Conservation (phyloP, 306 rosid genomes). For the Cucurbita moschata region DNA sequence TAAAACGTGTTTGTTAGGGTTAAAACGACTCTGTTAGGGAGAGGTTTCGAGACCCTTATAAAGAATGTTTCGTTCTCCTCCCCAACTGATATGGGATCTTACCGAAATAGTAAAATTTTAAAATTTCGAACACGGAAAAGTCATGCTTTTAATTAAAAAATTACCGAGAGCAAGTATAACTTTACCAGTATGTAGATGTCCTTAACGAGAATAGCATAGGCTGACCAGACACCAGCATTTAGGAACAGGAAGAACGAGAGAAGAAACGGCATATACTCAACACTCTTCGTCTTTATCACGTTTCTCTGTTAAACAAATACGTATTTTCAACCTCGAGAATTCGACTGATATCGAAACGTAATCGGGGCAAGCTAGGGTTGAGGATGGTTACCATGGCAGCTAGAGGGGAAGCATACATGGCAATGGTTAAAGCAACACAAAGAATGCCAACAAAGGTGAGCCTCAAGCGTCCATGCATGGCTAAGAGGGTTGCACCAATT, state of each 20-base stretch:
- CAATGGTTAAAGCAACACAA: slow-evolving; percentile 22
- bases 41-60: too few relatives aligned
- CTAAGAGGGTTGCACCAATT: slow-evolving; percentile 24
- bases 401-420: slow-evolving; percentile 40
- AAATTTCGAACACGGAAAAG: too few relatives aligned
- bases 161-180: neutral
- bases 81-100: too few relatives aligned
- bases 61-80: too few relatives aligned
- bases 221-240: slow-evolving; percentile 33
- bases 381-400: slow-evolving; percentile 20
- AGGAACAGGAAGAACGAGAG: slow-evolving; percentile 27
- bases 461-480: slow-evolving; percentile 17
- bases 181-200: slow-evolving; percentile 34
- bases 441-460: slow-evolving; percentile 27
- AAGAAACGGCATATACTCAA: slow-evolving; percentile 34
- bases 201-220: slow-evolving; percentile 22
- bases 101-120: too few relatives aligned
- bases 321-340: neutral
- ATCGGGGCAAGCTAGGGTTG: neutral
- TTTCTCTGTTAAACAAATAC: slow-evolving; percentile 5
- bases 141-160: neutral
- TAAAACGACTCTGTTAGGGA: too few relatives aligned
- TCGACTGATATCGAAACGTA: neutral
- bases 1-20: too few relatives aligned
- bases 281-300: slow-evolving; percentile 27